Evolutionary conservation across 441 rosid species (phyloP), one percentile per base, ranked within the genome.

Genomic region (Bocquillonia castaneifolia): DNA sequence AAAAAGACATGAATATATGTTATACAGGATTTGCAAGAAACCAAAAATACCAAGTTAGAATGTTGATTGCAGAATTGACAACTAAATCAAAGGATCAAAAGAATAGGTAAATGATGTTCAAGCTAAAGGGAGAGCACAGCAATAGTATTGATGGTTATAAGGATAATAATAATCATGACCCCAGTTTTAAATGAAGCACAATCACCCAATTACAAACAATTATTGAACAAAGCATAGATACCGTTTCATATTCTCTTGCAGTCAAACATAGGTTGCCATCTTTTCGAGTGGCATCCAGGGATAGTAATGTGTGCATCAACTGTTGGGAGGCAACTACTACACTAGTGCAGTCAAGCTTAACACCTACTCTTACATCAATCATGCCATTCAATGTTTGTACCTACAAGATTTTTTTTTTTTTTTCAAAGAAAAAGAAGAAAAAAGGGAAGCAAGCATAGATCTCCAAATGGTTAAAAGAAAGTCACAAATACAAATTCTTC

Each of bases 311-410:
- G 63, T 60, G 75, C 48, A 90, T 79, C 78, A 94, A 74, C 78
- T 77, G 71, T 72, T 78, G 78, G 55, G 85, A 69, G 70, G 88
- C 86, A 73, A 78, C 83, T 74, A 92, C 76, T 58, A 92, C 66
- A 70, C 83, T 80, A 77, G 67, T 70, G 82, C 97, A 87, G 78
- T 87, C 87, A 65, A 85, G 88, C 82, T 86, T 92, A 68, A 65
- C 79, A 81, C 76, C 81, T 40, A 67, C 75, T 76, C 76, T 88
- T 61, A 59, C 79, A 78, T 75, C 81, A 59, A 82, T 70, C 92
- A 87, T 81, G 78, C 62, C 76, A 74, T 79, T 76, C 82, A 92
- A 70, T 57, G 76, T 76, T 70, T 78, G 78, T 68, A 92, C 91
- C 99, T 94, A 73, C 29, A 59, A 73, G n/a, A n/a, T n/a, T n/a